Base-by-base conservation (phyloP, 73 alveolate genomes). In the Paramecium octaurelia region DNA sequence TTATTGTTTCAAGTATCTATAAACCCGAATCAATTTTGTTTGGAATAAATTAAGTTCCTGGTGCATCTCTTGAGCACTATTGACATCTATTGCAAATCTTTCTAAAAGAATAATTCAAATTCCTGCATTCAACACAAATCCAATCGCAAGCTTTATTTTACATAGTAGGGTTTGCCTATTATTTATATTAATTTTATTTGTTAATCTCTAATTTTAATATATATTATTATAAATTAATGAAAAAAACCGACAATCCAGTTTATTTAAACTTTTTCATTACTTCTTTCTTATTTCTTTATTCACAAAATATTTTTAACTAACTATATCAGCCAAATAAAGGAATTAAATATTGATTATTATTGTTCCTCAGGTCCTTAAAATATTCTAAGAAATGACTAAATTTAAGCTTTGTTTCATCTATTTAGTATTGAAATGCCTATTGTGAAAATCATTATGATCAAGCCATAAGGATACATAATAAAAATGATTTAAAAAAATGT, bases 51-150 rank as follows among this genome's bases (percentile, higher is more conserved):
- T 58, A 29, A 20, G 76, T 80, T 80, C 76, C 91, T 40, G 76
- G 76, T 10, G 46, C 34, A 80, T 80, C 91, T 24, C 91, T 59
- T 40, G 91, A 14, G 38, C 77, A 18, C 12, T 44, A 80, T 20
- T 97, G 93, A 95, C 99, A 97, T 93, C 98, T 95, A 93, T 97
- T 97, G 69, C 99, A 97, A 10, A 50, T 54, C 88, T 92, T 95
- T 75, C 99, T 92, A 58, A 97, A 97, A 6, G 98, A 83, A 77
- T 96, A 97, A 93, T 97, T 97, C 31, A 96, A 86, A 50, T 97
- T 97, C n/a, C 84, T 86, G 92, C 99, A 97, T 46, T 93, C 46
- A 50, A 44, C 87, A 84, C 99, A 97, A 60, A 94, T 77, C 99
- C 99, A 97, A 86, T 97, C 99, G 54, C 99, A 98, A 69, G 94